Conservation (phyloP, 495 filamentous ascomycete genomes). For the Terfezia boudieri region DNA sequence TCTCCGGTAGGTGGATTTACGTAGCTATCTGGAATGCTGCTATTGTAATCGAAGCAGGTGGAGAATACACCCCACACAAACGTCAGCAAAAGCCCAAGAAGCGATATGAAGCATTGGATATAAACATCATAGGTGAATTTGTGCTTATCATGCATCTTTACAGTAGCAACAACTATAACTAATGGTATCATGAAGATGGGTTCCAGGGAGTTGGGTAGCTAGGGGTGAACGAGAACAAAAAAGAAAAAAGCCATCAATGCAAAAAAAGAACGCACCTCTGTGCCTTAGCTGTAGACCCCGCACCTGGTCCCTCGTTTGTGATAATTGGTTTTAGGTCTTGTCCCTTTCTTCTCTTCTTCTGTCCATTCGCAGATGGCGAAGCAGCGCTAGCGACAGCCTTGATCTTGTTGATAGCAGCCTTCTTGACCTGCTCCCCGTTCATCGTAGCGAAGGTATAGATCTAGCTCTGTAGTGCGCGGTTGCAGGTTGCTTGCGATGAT, state of each 20-base stretch:
- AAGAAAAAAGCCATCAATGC: constrained; percentile 6
- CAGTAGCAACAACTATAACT: no score
- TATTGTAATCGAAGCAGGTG: no score
- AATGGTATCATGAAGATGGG: no score
- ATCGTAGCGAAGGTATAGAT: constrained; percentile 30
- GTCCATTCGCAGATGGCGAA: constrained; percentile 40
- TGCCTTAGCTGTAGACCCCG: constrained; percentile 8
- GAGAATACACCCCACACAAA: no score
- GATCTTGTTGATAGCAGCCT: constrained; percentile 18
- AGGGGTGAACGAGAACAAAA: not conserved
- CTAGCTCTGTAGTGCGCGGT: not conserved
- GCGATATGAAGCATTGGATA: no score
- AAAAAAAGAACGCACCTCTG: constrained; percentile 2
- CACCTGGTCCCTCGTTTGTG: constrained; percentile 42
- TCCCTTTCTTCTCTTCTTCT: constrained; percentile 74
- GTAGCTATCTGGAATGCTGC: not conserved
- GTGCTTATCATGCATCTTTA: no score
- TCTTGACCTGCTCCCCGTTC: constrained; percentile 55
- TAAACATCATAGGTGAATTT: no score
- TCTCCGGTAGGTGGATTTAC: not conserved
- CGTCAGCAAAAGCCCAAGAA: no score
- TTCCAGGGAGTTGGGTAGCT: not conserved
- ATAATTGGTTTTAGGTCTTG: constrained; percentile 76
- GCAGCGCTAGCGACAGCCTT: constrained; percentile 20
- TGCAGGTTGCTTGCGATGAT: not conserved